Conservation (phyloP, 2,329 filamentous ascomycete species). For the Ophiostoma sp. region DNA sequence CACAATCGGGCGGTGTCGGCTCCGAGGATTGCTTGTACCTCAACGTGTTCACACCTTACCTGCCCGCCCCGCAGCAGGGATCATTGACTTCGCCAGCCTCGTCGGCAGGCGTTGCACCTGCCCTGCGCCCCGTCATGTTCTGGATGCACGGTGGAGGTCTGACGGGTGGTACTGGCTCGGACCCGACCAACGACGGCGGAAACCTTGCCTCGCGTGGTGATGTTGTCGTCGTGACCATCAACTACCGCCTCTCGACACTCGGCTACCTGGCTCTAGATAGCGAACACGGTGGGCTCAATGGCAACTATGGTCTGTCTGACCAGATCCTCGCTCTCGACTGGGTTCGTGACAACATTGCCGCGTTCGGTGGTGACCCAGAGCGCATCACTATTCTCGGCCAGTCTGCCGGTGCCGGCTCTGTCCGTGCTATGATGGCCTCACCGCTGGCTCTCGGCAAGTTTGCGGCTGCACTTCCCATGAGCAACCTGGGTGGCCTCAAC, state of each 20-base stretch:
- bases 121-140: conserved; percentile 41
- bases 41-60: conserved; percentile 47
- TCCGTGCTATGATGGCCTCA: conserved; percentile 51
- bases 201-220: conserved; percentile 60
- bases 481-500: conserved; percentile 46
- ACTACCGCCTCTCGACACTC: conserved; percentile 59
- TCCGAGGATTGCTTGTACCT: conserved; percentile 51
- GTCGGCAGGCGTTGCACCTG: conserved; percentile 24
- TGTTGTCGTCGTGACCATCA: conserved; percentile 59
- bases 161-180: conserved; percentile 46
- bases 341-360: conserved; percentile 52
- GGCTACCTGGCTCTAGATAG: conserved; percentile 56
- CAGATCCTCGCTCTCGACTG: conserved; percentile 52
- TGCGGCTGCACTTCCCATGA: conserved; percentile 47
- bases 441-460: conserved; percentile 51
- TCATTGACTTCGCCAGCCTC: neutral
- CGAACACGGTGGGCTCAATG: conserved; percentile 45
- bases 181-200: conserved; percentile 50
- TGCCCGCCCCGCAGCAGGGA: conserved; percentile 34
- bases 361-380: conserved; percentile 59
- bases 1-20: conserved; percentile 41
- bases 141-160: conserved; percentile 57
- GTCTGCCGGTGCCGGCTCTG: conserved; percentile 54
- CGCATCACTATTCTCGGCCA: conserved; percentile 58
- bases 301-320: conserved; percentile 53